These are phyloP conservation scores for Pythium volutum DNA, from an alignment of 352 stramenopile species.

Conservation along the genomic window DNA sequence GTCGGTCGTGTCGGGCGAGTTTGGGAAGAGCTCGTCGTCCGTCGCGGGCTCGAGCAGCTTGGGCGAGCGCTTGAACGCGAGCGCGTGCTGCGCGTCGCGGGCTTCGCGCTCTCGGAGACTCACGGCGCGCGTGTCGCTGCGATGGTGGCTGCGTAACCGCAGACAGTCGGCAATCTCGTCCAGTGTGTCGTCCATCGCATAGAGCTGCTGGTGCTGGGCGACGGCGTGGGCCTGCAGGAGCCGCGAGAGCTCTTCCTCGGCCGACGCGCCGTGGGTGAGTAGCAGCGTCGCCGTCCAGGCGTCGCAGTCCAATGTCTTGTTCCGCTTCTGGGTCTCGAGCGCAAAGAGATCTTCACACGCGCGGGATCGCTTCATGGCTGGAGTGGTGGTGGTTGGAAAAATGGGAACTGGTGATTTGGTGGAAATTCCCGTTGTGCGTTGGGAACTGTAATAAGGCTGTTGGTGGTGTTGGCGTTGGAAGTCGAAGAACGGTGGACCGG, in stretches of 20 bases:
- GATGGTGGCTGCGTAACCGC: neutral
- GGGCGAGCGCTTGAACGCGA: conserved; percentile 17
- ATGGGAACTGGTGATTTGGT: no score
- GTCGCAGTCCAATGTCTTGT: conserved; percentile 20
- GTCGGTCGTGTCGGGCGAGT: conserved; percentile 37
- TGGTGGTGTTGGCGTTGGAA: neutral
- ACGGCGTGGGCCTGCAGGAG: conserved; percentile 18
- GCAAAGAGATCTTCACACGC: conserved; percentile 66
- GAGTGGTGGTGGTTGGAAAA: no score
- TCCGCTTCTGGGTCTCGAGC: conserved; percentile 38
- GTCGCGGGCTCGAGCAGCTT: conserved; percentile 17
- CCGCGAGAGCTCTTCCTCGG: conserved; percentile 20
- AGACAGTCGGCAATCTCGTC: conserved; percentile 13
- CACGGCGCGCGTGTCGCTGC: conserved; percentile 15
- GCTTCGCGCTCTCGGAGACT: conserved; percentile 15
- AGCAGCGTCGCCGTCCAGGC: conserved; percentile 5
- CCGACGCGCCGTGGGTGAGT: conserved; percentile 12
- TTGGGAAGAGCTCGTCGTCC: conserved; percentile 31
- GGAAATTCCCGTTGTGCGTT: no score
- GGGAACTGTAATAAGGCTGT: no score
- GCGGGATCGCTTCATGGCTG: conserved; percentile 69
- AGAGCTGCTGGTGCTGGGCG: neutral
- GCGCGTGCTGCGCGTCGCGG: conserved; percentile 17
- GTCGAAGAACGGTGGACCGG: no score
- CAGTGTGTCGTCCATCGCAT: neutral